These are phyloP conservation scores for Phaffomyces antillensis DNA, from an alignment of 805 yeast genomes.

Conservation along the genomic window DNA sequence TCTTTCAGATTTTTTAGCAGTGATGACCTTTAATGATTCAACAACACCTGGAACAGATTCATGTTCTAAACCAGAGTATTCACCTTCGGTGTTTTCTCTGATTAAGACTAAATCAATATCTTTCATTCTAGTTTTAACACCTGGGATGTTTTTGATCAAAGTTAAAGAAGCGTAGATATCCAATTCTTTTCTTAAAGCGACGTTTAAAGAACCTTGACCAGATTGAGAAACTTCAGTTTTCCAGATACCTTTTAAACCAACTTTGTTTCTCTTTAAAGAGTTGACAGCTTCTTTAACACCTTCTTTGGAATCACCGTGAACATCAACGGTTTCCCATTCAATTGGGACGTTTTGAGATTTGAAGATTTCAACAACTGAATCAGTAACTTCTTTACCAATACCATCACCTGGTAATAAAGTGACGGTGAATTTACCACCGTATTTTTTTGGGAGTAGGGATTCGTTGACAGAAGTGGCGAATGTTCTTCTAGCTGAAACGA, in stretches of 20 bases:
- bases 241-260: constrained; percentile 94
- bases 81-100: constrained; percentile 99
- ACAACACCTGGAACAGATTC: constrained; percentile 97
- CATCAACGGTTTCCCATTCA: constrained; percentile 84
- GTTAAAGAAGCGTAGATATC: constrained; percentile 94
- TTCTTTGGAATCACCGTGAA: constrained; percentile 48
- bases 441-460: constrained; percentile 73
- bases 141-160: constrained; percentile 89
- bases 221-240: constrained; percentile 81
- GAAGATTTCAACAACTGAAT: constrained; percentile 87
- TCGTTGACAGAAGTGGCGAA: constrained; percentile 52
- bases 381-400: constrained; percentile 93
- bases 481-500: constrained; percentile 26
- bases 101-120: constrained; percentile 90
- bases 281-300: constrained; percentile 80
- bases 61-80: constrained; percentile 97
- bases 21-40: constrained; percentile 91
- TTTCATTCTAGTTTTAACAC: constrained; percentile 83
- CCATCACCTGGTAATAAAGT: constrained; percentile 98
- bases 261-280: constrained; percentile 90
- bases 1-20: constrained; percentile 92
- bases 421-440: constrained; percentile 91
- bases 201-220: constrained; percentile 81
- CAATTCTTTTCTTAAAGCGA: constrained; percentile 91
- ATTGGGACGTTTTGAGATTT: constrained; percentile 83